phyloP scores from a whole-genome alignment of 2,329 filamentous ascomycete genomes.

The Diaporthe sp. region DNA sequence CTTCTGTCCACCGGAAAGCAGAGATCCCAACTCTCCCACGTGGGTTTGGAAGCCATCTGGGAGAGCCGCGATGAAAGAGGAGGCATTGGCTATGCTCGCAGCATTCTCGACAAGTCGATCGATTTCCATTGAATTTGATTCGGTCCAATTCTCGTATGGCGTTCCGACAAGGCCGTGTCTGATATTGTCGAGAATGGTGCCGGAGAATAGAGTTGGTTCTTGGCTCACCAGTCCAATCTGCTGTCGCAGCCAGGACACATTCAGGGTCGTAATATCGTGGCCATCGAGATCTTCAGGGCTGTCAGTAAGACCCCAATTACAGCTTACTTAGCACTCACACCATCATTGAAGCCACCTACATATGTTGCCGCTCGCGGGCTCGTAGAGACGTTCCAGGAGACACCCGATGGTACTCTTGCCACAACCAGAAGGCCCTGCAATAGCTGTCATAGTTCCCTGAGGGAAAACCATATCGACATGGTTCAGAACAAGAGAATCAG shows the following conservation, averaged over 20 bases:
- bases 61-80: constrained; percentile 86
- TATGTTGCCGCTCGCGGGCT: constrained; percentile 84
- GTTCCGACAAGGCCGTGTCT: constrained; percentile 90
- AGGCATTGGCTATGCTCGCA: constrained; percentile 91
- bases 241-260: constrained; percentile 90
- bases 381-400: constrained; percentile 93
- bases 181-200: constrained; percentile 91
- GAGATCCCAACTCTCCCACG: constrained; percentile 92
- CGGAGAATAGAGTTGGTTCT: constrained; percentile 91
- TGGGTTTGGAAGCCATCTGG: constrained; percentile 94
- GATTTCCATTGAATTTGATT: constrained; percentile 74
- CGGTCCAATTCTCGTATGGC: constrained; percentile 75
- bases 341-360: constrained; percentile 43
- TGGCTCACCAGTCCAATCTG: constrained; percentile 95
- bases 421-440: constrained; percentile 93
- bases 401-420: constrained; percentile 97
- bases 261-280: constrained; percentile 83
- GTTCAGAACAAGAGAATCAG: constrained; percentile 90
- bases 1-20: constrained; percentile 95
- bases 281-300: constrained; percentile 76
- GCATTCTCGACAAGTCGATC: constrained; percentile 78
- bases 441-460: constrained; percentile 90
- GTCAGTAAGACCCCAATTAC: background rate
- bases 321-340: background rate
- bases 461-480: constrained; percentile 84